phyloP scores from a whole-genome alignment of 2,329 filamentous ascomycete species.

The Ophiocordyceps sinensis region DNA sequence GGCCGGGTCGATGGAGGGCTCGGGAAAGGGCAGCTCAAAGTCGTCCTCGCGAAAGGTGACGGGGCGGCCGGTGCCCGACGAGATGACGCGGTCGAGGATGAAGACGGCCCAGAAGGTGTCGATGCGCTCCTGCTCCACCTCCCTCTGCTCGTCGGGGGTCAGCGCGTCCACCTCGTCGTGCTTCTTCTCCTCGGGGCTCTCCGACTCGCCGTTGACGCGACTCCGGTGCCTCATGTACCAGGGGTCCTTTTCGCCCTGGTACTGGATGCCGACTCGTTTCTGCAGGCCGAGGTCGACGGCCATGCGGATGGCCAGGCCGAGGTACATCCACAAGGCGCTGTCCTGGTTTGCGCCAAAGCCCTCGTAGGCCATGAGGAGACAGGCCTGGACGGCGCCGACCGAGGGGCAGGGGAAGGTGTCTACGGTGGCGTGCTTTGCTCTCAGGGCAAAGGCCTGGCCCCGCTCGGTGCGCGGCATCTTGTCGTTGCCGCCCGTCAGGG shows the following conservation, averaged over 20 bases:
- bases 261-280: constrained; percentile 60
- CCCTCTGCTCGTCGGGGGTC: constrained; percentile 40
- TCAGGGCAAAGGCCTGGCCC: constrained; percentile 64
- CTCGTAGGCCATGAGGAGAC: constrained; percentile 72
- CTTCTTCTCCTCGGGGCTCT: constrained; percentile 24
- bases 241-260: constrained; percentile 38
- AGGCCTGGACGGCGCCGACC: constrained; percentile 72
- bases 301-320: constrained; percentile 76
- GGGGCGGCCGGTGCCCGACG: constrained; percentile 70
- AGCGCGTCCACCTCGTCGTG: constrained; percentile 23
- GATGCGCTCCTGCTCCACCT: constrained; percentile 65
- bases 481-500: constrained; percentile 30
- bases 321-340: constrained; percentile 86
- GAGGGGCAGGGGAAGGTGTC: constrained; percentile 74
- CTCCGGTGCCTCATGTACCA: constrained; percentile 31
- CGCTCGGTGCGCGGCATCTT: constrained; percentile 47
- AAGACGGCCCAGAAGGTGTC: constrained; percentile 89
- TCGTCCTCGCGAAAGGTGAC: constrained; percentile 76
- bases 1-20: constrained; percentile 31
- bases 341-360: constrained; percentile 81
- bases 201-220: constrained; percentile 17
- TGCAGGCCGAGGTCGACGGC: constrained; percentile 68
- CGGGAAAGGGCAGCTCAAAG: constrained; percentile 62
- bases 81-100: constrained; percentile 75
- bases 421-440: constrained; percentile 69